These are phyloP conservation scores for Pichia norvegensis DNA, from an alignment of 1,139 yeast species.

Conservation along the genomic window DNA sequence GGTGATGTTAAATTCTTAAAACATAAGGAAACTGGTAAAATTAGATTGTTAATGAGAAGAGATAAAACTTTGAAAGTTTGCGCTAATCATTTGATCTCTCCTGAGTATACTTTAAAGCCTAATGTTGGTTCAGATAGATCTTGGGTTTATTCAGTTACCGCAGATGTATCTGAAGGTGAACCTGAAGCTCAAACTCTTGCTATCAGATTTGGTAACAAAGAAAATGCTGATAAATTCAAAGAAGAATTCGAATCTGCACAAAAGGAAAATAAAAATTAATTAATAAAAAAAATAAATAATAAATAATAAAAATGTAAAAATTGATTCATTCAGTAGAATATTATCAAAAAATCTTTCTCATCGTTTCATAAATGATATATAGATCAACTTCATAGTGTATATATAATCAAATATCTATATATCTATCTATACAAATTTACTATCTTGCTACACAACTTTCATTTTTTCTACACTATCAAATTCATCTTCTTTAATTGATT, in stretches of 20 bases:
- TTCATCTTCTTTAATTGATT: neutral
- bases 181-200: slow-evolving; percentile 97
- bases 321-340: too few species aligned
- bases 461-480: neutral
- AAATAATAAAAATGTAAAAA: too few species aligned
- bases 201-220: slow-evolving; percentile 93
- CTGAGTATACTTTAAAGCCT: slow-evolving; percentile 81
- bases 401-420: neutral
- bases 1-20: slow-evolving; percentile 95
- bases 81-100: slow-evolving; percentile 87
- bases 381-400: neutral
- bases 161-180: slow-evolving; percentile 91
- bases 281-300: too few species aligned
- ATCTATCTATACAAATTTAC: neutral
- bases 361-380: too few species aligned
- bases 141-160: slow-evolving; percentile 94
- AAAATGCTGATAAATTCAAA: slow-evolving; percentile 93
- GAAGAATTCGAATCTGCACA: slow-evolving; percentile 83
- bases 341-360: too few species aligned
- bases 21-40: slow-evolving; percentile 74
- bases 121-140: slow-evolving; percentile 97
- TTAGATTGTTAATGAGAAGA: slow-evolving; percentile 94
- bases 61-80: slow-evolving; percentile 97
- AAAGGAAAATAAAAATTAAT: slow-evolving; percentile 43
- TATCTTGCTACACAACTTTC: neutral